These are phyloP conservation scores for Sambucus nigra DNA, from an alignment of 129 eudicot species.

Conservation along the genomic window DNA sequence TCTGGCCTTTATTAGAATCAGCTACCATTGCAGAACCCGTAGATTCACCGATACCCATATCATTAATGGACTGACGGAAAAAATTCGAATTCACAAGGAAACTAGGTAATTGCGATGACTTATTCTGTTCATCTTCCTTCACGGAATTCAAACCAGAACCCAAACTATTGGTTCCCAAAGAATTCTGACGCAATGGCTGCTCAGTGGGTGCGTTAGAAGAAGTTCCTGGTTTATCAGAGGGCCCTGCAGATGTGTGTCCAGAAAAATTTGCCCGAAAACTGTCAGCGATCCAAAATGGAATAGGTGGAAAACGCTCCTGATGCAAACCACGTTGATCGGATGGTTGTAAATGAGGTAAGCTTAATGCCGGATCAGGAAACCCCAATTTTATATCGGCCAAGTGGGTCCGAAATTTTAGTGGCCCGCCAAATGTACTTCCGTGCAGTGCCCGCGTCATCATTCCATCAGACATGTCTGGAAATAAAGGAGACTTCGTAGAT, in stretches of 20 bases:
- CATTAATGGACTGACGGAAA: slow-evolving; percentile 10
- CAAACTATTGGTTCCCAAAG: slow-evolving; percentile 33
- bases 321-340: slow-evolving; percentile 24
- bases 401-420: slow-evolving; percentile 49
- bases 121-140: slow-evolving; percentile 25
- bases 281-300: slow-evolving; percentile 37
- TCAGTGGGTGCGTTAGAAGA: slow-evolving; percentile 18
- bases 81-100: slow-evolving; percentile 25
- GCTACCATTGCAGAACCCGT: slow-evolving; percentile 5
- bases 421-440: slow-evolving; percentile 40
- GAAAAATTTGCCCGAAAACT: slow-evolving; percentile 25
- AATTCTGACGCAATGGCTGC: slow-evolving; percentile 31
- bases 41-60: slow-evolving; percentile 14
- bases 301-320: slow-evolving; percentile 21
- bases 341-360: slow-evolving; percentile 27
- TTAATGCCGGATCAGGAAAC: slow-evolving; percentile 41
- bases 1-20: slow-evolving; percentile 13
- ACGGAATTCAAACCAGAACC: slow-evolving; percentile 31
- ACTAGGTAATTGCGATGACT: slow-evolving; percentile 26
- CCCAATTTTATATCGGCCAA: slow-evolving; percentile 81
- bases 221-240: slow-evolving; percentile 18
- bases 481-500: slow-evolving; percentile 30
- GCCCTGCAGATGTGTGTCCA: slow-evolving; percentile 32
- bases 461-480: slow-evolving; percentile 55
- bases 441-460: slow-evolving; percentile 73